Percentiles rank a stretch among this genome's conserved stretches.
Evolutionary conservation across 805 yeast species (phyloP).

Genomic region (Priceomyces haplophilus): DNA sequence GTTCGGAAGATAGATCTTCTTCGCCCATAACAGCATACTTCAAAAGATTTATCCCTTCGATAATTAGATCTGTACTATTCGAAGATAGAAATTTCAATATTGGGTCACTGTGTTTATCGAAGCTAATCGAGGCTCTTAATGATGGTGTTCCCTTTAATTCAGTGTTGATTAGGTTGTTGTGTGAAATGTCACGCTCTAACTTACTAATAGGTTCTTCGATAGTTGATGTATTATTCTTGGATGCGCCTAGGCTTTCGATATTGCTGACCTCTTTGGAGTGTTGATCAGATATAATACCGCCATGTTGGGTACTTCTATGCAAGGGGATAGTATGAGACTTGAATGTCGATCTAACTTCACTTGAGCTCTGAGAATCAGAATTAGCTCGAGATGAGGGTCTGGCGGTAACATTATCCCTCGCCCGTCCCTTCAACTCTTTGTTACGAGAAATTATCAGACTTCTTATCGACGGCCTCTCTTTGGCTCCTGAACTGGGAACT

Average conservation of each 20-base stretch:
- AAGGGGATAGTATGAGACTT: background rate
- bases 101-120: constrained; percentile 30
- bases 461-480: constrained; percentile 44
- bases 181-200: background rate
- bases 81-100: constrained; percentile 36
- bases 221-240: background rate
- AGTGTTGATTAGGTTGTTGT: background rate
- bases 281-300: background rate
- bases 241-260: background rate
- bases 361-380: constrained; percentile 3
- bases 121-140: constrained; percentile 4
- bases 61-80: constrained; percentile 22
- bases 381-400: constrained; percentile 19
- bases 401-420: constrained; percentile 16
- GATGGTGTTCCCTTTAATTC: background rate
- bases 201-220: background rate
- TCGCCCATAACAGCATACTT: constrained; percentile 36
- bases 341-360: background rate
- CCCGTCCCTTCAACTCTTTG: constrained; percentile 31
- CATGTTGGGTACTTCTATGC: background rate
- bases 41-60: constrained; percentile 37
- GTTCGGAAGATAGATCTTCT: constrained; percentile 29
- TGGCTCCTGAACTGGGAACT: constrained; percentile 11
- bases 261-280: background rate
- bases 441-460: constrained; percentile 46